Evolutionary conservation across 148 eudicot species (phyloP).

Genomic region (Nepenthes mirabilis): DNA sequence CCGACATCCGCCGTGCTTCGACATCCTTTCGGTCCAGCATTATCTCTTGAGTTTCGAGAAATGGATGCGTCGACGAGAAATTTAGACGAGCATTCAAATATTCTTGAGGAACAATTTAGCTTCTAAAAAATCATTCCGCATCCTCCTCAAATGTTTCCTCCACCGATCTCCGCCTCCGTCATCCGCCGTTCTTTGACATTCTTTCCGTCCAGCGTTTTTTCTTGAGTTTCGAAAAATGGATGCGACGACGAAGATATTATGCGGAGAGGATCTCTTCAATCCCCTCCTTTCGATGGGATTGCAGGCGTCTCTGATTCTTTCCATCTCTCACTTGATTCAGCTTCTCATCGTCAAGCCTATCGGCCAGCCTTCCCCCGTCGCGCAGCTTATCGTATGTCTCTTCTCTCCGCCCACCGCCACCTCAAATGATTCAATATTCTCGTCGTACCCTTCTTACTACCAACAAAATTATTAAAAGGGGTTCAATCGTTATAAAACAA

Average conservation of each 20-base stretch:
- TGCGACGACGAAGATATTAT: constrained; percentile 31
- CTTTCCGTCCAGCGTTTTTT: too few relatives aligned
- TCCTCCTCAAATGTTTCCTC: too few relatives aligned
- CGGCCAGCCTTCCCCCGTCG: constrained; percentile 79
- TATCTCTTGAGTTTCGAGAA: too few relatives aligned
- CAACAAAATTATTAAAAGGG: background rate
- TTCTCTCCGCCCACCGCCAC: background rate
- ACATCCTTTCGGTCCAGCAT: too few relatives aligned
- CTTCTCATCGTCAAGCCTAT: constrained; percentile 48
- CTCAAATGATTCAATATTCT: background rate
- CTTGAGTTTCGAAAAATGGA: constrained; percentile 22
- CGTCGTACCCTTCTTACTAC: background rate
- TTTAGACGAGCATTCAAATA: too few relatives aligned
- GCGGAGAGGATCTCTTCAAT: constrained; percentile 57
- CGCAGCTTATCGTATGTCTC: constrained; percentile 87
- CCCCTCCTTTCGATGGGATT: constrained; percentile 67
- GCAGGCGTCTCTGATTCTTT: constrained; percentile 65
- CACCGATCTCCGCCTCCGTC: background rate
- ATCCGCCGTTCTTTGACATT: background rate
- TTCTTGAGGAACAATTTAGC: too few relatives aligned
- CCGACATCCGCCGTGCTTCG: too few relatives aligned
- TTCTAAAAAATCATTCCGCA: too few relatives aligned
- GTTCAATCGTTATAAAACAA: too few relatives aligned
- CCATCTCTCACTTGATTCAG: constrained; percentile 69
- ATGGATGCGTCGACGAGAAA: too few relatives aligned